phyloP scores from a whole-genome alignment of 108 stramenopile genomes.

The Skeletonema costatum region DNA sequence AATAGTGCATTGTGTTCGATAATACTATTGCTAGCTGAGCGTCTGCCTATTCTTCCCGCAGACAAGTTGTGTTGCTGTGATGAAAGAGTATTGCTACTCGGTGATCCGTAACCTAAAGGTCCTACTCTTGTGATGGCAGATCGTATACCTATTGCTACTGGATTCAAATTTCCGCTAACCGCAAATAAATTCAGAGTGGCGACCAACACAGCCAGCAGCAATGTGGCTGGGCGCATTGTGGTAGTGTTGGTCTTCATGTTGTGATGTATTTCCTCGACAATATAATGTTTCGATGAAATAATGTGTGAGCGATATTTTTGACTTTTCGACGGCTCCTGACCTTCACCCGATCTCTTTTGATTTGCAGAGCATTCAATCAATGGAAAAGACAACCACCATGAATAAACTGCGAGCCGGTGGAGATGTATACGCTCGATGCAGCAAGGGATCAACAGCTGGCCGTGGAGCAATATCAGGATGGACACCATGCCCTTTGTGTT shows the following conservation, averaged over 20 bases:
- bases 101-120: slow-evolving; percentile 5
- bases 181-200: background rate
- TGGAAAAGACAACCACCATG: background rate
- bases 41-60: slow-evolving; percentile 2
- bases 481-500: slow-evolving; percentile 36
- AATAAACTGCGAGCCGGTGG: background rate
- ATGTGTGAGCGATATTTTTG: too few relatives aligned
- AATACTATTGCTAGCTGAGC: background rate
- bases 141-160: slow-evolving; percentile 25
- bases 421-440: background rate
- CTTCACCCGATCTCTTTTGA: too few relatives aligned
- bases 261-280: background rate
- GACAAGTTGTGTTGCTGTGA: background rate
- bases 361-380: too few relatives aligned
- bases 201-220: background rate
- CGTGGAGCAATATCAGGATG: background rate
- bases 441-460: background rate
- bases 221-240: background rate
- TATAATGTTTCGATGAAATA: too few relatives aligned
- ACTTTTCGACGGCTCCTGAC: too few relatives aligned
- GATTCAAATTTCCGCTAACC: background rate
- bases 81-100: background rate
- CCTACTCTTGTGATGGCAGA: slow-evolving; percentile 24
- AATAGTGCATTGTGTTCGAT: background rate
- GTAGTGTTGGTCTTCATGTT: background rate